Evolutionary conservation across 139 green algal genomes (phyloP), one percentile per base, ranked within the genome.

Genomic region (Picochlorum costavermella): DNA sequence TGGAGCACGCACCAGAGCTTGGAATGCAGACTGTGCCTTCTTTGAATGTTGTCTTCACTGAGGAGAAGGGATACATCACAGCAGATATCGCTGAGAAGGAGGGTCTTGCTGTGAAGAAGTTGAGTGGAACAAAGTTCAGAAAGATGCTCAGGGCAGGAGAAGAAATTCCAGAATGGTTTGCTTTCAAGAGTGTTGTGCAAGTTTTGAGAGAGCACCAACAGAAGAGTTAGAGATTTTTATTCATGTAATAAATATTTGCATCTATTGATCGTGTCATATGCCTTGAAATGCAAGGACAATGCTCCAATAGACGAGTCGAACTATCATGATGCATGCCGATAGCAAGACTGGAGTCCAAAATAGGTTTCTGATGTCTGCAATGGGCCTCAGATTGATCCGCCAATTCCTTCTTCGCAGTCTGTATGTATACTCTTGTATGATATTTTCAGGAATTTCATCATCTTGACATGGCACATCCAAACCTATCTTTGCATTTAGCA

Each of bases 111-210:
- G 70, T 87, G 23, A 76, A 86, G 53, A 96, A 92, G 71, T 82
- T 96, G n/a, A 88, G 75, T 14, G 90, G 90, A 63, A 96, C 90
- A 57, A 91, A 96, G 75, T 96, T 96, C 82, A 73, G 90, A 46
- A 76, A 96, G 73, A 93, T 96, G 88, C 82, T 96, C 68, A 79
- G 88, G 56, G 71, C 45, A 20, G 88, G 89, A 14, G 85, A 91
- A 40, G 90, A 96, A 31, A 96, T 97, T 71, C 92, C 92, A 16
- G 90, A 96, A 63, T 97, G 92, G 92, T 96, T 98, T 81, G 88
- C 89, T 8, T 96, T 97, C 83, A 95, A 90, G 81, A 87, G 65
- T 13, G 92, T 98, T 25, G 88, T 98, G 9, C 25, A 87, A 50
- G 92, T 98, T 33, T 78, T 97, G 45, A 79, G 90, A 12, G 79